Evolutionary conservation across 2,329 filamentous ascomycete species (phyloP).

Genomic region (Aspergillus sp.): DNA sequence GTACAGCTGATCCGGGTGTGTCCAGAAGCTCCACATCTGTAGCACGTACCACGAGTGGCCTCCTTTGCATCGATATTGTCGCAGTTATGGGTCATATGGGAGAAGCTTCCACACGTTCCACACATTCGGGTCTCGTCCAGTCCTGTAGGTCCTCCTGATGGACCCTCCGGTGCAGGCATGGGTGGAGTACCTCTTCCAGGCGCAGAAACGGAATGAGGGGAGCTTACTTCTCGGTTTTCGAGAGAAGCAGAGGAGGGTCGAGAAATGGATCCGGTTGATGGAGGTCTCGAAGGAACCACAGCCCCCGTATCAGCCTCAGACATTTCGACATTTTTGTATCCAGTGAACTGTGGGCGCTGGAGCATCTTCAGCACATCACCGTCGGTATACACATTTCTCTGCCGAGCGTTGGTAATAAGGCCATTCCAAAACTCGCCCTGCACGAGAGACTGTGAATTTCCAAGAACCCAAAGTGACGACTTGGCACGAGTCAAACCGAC

Average conservation of each 20-base stretch:
- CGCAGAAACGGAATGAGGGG: constrained; percentile 16
- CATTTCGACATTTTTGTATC: constrained; percentile 42
- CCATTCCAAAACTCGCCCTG: constrained; percentile 89
- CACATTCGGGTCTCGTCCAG: constrained; percentile 40
- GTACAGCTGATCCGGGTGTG: constrained; percentile 36
- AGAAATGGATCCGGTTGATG: constrained; percentile 22
- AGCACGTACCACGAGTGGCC: constrained; percentile 34
- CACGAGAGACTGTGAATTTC: constrained; percentile 79
- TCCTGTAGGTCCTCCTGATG: constrained; percentile 40
- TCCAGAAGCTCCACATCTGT: constrained; percentile 35
- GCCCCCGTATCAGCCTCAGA: constrained; percentile 24
- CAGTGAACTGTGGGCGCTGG: constrained; percentile 47
- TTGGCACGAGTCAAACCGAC: constrained; percentile 95
- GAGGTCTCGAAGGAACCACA: constrained; percentile 8
- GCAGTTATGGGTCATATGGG: constrained; percentile 41
- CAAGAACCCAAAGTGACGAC: constrained; percentile 92
- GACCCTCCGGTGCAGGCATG: constrained; percentile 25
- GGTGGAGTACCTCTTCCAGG: constrained; percentile 22
- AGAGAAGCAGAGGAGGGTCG: constrained; percentile 26
- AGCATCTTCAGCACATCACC: constrained; percentile 58
- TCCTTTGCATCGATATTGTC: constrained; percentile 40
- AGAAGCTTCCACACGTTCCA: constrained; percentile 41
- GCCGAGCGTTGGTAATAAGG: constrained; percentile 75
- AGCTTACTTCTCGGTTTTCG: constrained; percentile 13
- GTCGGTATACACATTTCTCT: constrained; percentile 69